Base-by-base conservation (phyloP, 1,284 basidiomycete species). In the Tylopilus sp. region DNA sequence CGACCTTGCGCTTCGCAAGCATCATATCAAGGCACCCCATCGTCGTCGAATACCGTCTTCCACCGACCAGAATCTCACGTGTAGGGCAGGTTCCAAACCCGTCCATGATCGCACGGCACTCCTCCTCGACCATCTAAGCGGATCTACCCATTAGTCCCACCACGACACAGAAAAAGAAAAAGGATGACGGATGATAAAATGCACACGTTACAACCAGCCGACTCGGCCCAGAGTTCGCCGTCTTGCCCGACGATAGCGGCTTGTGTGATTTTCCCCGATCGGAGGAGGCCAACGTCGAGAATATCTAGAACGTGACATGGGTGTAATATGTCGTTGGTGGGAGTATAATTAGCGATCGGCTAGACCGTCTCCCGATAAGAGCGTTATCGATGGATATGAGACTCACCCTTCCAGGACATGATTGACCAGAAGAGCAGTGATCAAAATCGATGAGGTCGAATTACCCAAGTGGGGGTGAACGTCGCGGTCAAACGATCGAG, bases 191-290 rank as follows among this genome's bases (percentile, higher is more conserved):
- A 57, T 22, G 7, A 29, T 22, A n/a, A 2, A 24, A 66, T 47
- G 80, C 91, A 79, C 78, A 97, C 95, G 39, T 78, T 86, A 81
- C 92, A 96, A n/a, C 90, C 93, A 13, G 86, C 18, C 19, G 90
- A 89, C 9, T 86, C 74, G 26, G 95, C 96, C 97, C 97, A 98
- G 33, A 97, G 86, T 67, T 97, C 96, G 58, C 96, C 95, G 73
- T 89, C 82, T 70, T 87, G 87, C 52, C 96, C 96, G 61, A 98
- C 70, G 80, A 98, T 98, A 53, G 95, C 95, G 52, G 95, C 96
- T 74, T 88, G 86, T 52, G 82, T 64, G 77, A 98, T 84, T 81
- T 90, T 94, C 72, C 90, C 91, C 64, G 85, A 92, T 38, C 89
- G 93, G 70, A 97, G 79, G 68, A 98, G 90, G 79, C 96, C 92